Evolutionary conservation across 495 filamentous ascomycete species (phyloP).

Genomic region (Geoglossum glabrum): DNA sequence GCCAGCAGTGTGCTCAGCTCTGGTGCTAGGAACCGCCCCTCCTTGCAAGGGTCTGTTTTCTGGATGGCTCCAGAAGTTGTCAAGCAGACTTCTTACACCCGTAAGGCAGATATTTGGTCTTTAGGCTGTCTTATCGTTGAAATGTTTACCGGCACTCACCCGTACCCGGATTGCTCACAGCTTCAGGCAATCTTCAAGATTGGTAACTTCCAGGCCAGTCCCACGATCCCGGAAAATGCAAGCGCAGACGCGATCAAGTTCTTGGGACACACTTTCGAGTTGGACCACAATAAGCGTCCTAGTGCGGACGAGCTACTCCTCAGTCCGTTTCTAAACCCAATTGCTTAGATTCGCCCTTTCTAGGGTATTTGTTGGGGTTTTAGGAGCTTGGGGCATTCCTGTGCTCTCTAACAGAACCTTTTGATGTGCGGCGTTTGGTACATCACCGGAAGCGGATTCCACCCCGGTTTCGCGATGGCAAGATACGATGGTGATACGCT

Average conservation of each 20-base stretch:
- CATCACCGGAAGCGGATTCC: background rate
- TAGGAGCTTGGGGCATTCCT: background rate
- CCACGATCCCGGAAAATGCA: slow-evolving; percentile 73
- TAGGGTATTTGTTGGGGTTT: background rate
- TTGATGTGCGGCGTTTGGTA: background rate
- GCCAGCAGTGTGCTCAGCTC: slow-evolving; percentile 39
- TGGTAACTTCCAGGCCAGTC: slow-evolving; percentile 65
- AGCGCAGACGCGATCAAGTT: slow-evolving; percentile 74
- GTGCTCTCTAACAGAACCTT: background rate
- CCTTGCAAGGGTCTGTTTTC: slow-evolving; percentile 90
- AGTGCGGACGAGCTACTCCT: slow-evolving; percentile 76
- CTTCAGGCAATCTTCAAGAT: slow-evolving; percentile 98
- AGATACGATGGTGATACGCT: background rate
- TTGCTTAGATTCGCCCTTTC: slow-evolving; percentile 16
- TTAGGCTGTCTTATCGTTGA: slow-evolving; percentile 92
- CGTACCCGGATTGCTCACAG: slow-evolving; percentile 93
- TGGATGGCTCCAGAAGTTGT: slow-evolving; percentile 99
- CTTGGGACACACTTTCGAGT: slow-evolving; percentile 75
- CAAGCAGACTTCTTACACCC: slow-evolving; percentile 88
- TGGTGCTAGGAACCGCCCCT: slow-evolving; percentile 52
- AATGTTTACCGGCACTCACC: slow-evolving; percentile 95
- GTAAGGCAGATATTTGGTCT: slow-evolving; percentile 99
- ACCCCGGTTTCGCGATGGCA: background rate
- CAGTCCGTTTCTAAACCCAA: slow-evolving; percentile 58
- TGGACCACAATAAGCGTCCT: slow-evolving; percentile 80